These are phyloP conservation scores for Stevia rebaudiana DNA, from an alignment of 140 eudicot species.

Conservation along the genomic window DNA sequence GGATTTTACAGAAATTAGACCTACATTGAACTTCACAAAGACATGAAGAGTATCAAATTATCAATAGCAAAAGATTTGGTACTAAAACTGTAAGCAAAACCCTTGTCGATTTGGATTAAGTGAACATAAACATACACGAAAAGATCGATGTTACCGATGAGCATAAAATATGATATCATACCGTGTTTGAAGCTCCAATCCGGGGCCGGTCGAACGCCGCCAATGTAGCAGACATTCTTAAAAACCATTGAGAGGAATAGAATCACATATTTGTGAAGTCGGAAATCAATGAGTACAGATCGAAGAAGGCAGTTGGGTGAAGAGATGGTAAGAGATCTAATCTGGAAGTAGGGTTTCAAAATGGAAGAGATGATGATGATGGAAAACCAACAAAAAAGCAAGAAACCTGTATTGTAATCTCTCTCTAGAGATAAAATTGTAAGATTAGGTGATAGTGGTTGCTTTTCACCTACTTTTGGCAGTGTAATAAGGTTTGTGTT, in stretches of 20 bases:
- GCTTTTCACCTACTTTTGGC: slow-evolving; percentile 52
- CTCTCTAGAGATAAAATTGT: neutral
- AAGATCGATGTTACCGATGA: slow-evolving; percentile 9
- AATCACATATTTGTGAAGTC: slow-evolving; percentile 17
- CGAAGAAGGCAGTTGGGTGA: neutral
- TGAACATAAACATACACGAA: neutral
- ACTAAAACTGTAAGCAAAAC: neutral
- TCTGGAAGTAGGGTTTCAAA: slow-evolving; percentile 19
- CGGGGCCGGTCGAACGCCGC: slow-evolving; percentile 47
- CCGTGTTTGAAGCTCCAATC: slow-evolving; percentile 50
- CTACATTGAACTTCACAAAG: slow-evolving; percentile 14
- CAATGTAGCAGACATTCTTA: slow-evolving; percentile 49
- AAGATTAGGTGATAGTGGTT: slow-evolving; percentile 39
- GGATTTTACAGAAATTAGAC: slow-evolving; percentile 2
- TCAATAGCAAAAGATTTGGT: neutral
- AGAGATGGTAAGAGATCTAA: slow-evolving; percentile 17
- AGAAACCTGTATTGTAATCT: neutral
- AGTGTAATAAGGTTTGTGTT: slow-evolving; percentile 12
- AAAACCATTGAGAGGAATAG: slow-evolving; percentile 18
- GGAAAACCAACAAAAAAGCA: slow-evolving; percentile 7
- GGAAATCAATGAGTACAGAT: too few relatives aligned
- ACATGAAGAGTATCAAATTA: neutral
- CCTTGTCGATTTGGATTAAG: slow-evolving; percentile 3
- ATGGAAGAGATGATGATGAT: neutral
- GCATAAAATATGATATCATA: slow-evolving; percentile 16